phyloP scores from a whole-genome alignment of 495 filamentous ascomycete genomes.

The Aspergillus saccharolyticus region DNA sequence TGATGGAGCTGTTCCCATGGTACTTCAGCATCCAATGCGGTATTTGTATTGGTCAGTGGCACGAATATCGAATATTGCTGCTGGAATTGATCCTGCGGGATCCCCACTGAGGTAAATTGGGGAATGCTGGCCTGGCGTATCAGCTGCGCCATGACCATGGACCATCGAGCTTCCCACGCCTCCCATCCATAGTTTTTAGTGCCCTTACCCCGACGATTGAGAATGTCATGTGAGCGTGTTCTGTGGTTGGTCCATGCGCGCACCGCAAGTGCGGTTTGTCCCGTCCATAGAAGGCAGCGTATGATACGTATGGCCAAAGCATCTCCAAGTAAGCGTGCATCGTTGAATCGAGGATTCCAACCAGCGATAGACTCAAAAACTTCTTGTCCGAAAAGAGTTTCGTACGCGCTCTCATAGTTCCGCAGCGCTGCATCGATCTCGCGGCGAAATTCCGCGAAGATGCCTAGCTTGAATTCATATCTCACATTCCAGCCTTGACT shows the following conservation, averaged over 20 bases:
- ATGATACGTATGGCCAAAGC: constrained; percentile 70
- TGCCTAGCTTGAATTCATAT: constrained; percentile 86
- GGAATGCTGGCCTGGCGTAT: constrained; percentile 58
- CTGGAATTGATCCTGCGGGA: constrained; percentile 15
- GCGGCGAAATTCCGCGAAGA: constrained; percentile 84
- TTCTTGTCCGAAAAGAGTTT: constrained; percentile 70
- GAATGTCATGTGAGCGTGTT: constrained; percentile 61
- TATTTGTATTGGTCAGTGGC: constrained; percentile 61
- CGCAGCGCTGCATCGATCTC: constrained; percentile 82
- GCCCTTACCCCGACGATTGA: constrained; percentile 78
- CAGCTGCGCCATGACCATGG: constrained; percentile 71
- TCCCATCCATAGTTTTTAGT: constrained; percentile 80
- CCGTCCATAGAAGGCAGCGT: constrained; percentile 70
- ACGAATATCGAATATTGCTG: constrained; percentile 46
- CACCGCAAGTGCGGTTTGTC: constrained; percentile 68
- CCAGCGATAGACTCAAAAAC: constrained; percentile 81
- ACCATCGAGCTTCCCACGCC: constrained; percentile 83
- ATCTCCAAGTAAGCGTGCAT: constrained; percentile 77
- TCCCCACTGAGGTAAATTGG: constrained; percentile 26
- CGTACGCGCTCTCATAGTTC: constrained; percentile 81
- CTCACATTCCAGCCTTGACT: constrained; percentile 82
- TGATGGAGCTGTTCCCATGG: constrained; percentile 84
- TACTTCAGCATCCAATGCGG: constrained; percentile 57
- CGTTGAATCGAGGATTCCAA: constrained; percentile 83
- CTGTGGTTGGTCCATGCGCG: constrained; percentile 72